These are phyloP conservation scores for Vitellaria paradoxa DNA, from an alignment of 179 eudicot genomes.

Conservation along the genomic window DNA sequence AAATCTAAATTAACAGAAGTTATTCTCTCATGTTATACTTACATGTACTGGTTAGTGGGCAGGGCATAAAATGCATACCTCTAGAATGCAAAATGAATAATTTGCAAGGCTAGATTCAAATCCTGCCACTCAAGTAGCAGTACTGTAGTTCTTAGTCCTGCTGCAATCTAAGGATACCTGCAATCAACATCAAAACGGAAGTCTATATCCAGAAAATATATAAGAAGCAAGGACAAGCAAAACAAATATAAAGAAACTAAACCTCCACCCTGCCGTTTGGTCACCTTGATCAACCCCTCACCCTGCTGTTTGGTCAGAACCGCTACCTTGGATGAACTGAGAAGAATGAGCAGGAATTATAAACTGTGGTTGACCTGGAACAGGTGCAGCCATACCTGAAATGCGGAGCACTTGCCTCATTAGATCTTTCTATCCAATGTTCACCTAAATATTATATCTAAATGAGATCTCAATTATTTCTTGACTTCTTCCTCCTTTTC, in stretches of 20 bases:
- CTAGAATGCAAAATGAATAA: slow-evolving; percentile 78
- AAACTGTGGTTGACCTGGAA: slow-evolving; percentile 77
- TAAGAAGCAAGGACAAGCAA: slow-evolving; percentile 2
- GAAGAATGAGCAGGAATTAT: slow-evolving; percentile 77
- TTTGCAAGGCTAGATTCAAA: slow-evolving; percentile 94
- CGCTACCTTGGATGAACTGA: slow-evolving; percentile 73
- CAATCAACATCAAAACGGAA: slow-evolving; percentile 4
- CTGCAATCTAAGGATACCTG: slow-evolving; percentile 94
- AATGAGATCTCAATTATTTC: neutral
- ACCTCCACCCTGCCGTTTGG: neutral
- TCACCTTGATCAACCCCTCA: slow-evolving; percentile 77
- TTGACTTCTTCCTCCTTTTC: neutral
- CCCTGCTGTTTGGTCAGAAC: slow-evolving; percentile 86
- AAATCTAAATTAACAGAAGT: neutral
- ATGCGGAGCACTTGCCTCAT: slow-evolving; percentile 10
- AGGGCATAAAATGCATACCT: slow-evolving; percentile 42
- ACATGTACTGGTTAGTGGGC: neutral
- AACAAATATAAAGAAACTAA: neutral
- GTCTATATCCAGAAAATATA: neutral
- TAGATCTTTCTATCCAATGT: neutral
- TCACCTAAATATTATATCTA: neutral
- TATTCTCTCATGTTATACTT: neutral
- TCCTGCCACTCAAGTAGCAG: slow-evolving; percentile 95
- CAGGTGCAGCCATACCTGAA: slow-evolving; percentile 67
- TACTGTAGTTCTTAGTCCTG: slow-evolving; percentile 91